Conservation (phyloP, 768 basidiomycete genomes). For the Rhodotorula sphaerocarpa region DNA sequence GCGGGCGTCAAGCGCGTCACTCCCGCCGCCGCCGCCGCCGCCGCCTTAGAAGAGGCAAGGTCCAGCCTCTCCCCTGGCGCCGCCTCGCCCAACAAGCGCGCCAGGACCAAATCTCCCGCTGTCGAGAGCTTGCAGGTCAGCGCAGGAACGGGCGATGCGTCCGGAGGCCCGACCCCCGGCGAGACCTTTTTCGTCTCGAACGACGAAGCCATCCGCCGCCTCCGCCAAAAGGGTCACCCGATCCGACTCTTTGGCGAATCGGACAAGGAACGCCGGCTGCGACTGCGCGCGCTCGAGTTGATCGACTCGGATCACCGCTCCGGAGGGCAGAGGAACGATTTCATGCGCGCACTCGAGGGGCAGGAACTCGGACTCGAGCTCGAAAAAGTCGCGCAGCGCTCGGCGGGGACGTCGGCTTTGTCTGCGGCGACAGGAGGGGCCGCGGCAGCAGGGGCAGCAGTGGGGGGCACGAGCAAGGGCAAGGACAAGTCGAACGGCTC, state of each 20-base stretch:
- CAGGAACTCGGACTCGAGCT: conserved; percentile 57
- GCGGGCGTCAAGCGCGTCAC: conserved; percentile 42
- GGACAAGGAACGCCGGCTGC: conserved; percentile 82
- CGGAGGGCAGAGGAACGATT: conserved; percentile 80
- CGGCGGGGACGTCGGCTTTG: neutral
- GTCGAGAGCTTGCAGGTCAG: too few species aligned
- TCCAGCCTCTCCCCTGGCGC: conserved; percentile 37
- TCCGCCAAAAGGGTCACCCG: conserved; percentile 86
- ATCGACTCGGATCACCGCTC: conserved; percentile 53
- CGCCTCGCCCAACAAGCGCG: too few species aligned
- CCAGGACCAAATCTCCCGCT: too few species aligned
- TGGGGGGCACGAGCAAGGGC: conserved; percentile 20
- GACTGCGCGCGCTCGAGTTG: conserved; percentile 84
- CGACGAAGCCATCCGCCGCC: conserved; percentile 78
- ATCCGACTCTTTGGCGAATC: conserved; percentile 89
- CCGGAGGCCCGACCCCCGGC: too few species aligned
- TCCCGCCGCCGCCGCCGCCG: conserved; percentile 42
- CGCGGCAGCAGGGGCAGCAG: neutral
- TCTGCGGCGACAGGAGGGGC: too few species aligned
- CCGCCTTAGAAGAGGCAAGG: conserved; percentile 40
- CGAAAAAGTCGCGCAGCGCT: conserved; percentile 62
- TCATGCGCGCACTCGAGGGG: conserved; percentile 51
- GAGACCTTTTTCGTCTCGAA: conserved; percentile 77
- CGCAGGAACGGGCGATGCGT: too few species aligned
- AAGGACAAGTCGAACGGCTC: conserved; percentile 40